These are phyloP conservation scores for Fusarium fracticaudum DNA, from an alignment of 2,329 filamentous ascomycete genomes.

Conservation along the genomic window DNA sequence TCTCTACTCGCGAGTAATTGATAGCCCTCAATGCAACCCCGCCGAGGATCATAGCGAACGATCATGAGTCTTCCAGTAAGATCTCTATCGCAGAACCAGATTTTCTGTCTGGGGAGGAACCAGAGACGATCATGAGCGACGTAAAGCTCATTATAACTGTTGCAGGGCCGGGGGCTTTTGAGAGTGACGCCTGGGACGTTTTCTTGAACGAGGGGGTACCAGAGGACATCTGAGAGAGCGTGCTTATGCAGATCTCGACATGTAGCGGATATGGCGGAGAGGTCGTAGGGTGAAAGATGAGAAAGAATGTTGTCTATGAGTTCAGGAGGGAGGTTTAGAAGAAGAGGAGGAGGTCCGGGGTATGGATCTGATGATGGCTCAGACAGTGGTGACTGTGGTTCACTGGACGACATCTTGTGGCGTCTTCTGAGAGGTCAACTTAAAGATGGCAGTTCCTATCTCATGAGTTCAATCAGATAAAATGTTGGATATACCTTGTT, in stretches of 20 bases:
- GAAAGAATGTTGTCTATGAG: conserved; percentile 77
- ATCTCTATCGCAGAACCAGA: conserved; percentile 85
- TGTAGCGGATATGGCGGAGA: conserved; percentile 67
- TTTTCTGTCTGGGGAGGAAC: conserved; percentile 81
- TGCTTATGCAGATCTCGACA: conserved; percentile 70
- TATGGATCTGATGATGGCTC: not conserved
- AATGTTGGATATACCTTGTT: not conserved
- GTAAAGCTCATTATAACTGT: conserved; percentile 77
- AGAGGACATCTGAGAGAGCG: conserved; percentile 73
- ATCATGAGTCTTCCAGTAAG: conserved; percentile 80
- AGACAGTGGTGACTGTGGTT: not conserved
- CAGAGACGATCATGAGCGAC: conserved; percentile 80
- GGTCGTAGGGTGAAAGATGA: conserved; percentile 71
- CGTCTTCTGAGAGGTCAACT: not conserved
- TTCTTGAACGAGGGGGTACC: conserved; percentile 74
- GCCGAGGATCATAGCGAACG: conserved; percentile 76
- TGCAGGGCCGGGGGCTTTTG: conserved; percentile 64
- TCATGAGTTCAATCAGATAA: not conserved
- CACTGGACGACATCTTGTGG: not conserved
- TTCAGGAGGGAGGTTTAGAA: conserved; percentile 75
- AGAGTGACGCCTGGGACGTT: conserved; percentile 69
- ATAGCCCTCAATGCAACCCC: conserved; percentile 83
- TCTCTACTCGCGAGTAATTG: conserved; percentile 74
- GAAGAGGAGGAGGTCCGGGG: conserved; percentile 29
- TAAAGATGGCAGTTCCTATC: not conserved